Evolutionary conservation across 2,329 filamentous ascomycete genomes (phyloP).

Genomic region (Alternaria brassicae): DNA sequence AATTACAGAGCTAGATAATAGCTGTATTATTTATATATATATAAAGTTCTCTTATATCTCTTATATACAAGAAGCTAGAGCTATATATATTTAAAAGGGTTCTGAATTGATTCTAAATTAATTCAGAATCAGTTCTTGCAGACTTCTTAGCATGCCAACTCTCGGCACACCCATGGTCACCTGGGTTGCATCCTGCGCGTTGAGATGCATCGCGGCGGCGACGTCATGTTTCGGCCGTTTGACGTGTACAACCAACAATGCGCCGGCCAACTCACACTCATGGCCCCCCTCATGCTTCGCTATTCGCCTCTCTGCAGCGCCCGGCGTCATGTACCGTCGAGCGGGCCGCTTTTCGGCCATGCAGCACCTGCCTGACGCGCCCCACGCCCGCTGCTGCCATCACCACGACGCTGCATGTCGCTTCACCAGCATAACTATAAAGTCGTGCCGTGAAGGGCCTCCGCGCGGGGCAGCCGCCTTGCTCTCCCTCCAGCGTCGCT

Average conservation of each 20-base stretch:
- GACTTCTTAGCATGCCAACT: too few species aligned
- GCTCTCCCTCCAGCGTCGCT: neutral
- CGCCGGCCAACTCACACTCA: slow-evolving; percentile 9
- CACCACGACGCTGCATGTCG: neutral
- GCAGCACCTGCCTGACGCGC: slow-evolving; percentile 1
- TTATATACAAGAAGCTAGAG: too few species aligned
- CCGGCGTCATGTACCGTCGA: neutral
- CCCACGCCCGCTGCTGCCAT: neutral
- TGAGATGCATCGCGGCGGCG: neutral
- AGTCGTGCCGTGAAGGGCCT: neutral
- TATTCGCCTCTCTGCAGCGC: slow-evolving; percentile 8
- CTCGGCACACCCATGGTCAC: too few species aligned
- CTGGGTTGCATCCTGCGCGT: too few species aligned
- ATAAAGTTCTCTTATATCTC: too few species aligned
- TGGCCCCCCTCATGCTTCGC: neutral
- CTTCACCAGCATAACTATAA: neutral
- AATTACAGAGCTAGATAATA: too few species aligned
- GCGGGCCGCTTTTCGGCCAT: slow-evolving; percentile 11
- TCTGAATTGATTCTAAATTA: too few species aligned
- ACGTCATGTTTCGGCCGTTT: slow-evolving; percentile 15
- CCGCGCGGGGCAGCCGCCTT: neutral
- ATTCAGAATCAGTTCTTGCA: too few species aligned
- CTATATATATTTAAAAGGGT: too few species aligned
- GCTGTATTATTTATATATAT: too few species aligned
- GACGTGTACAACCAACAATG: slow-evolving; percentile 12